Base-by-base conservation (phyloP, 2,329 filamentous ascomycete genomes). In the Trichoderma koningiopsis region DNA sequence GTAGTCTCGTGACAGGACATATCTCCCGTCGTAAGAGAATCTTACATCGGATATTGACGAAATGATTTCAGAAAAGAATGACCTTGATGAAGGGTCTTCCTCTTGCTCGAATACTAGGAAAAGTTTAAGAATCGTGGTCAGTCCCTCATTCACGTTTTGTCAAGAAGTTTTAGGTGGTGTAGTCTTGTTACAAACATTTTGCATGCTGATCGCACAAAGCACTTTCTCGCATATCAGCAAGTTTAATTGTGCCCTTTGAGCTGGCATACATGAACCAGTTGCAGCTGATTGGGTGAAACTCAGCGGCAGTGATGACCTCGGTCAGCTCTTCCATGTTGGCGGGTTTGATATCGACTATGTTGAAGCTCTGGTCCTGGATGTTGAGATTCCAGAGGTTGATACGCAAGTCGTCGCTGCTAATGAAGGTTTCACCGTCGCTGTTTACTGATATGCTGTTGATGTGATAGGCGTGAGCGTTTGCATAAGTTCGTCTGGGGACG, bases 391-490 rank as follows among this genome's bases (percentile, higher is more conserved):
- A 99, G 68, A 99, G 85, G 81, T 99, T 99, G 85, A 99, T 97
- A 72, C 96, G 91, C 72, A 99, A 84, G 79, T 99, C 96, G 79
- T 99, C 96, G 79, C 94, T 97, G 84, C 94, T 97, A 83, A 99
- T 97, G 82, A 98, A 99, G 0, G 96, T 99, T 85, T 99, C 96
- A 69, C 95, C 96, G 80, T 99, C 96, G 79, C 95, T 98, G 85
- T 99, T 99, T 76, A 98, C 96, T n/a, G 96, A 98, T 81, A 99
- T 99, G 85, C 96, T 98, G 85, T 99, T 99, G 88, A 99, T 98
- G 82, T 99, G 96, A 80, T 99, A 99, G 74, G 96, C 96, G 80
- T 99, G 96, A 63, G 96, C 96, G 79, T 99, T 99, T 75, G 96
- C 94, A 80, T 98, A 99, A 49, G 95, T 97, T 82, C 95, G 92